A percentile compares a stretch with the other conserved stretches of the same genome.
Conservation (phyloP, 208 protist genomes). For the Trypanosoma cruzi region DNA sequence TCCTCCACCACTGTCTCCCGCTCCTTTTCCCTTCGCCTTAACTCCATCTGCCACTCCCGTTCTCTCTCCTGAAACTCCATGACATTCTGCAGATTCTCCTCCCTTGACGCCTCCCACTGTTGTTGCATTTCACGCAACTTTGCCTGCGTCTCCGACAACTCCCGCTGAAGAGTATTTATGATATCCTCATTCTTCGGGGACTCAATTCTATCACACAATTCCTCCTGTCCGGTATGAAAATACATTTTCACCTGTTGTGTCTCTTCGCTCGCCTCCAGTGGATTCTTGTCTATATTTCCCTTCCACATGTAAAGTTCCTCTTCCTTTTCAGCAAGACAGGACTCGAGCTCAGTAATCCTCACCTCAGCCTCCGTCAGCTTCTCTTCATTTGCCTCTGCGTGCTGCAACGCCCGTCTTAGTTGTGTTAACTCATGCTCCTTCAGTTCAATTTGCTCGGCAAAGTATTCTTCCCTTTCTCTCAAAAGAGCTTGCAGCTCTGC, state of each 20-base stretch:
- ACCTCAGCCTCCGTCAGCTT: constrained; percentile 1
- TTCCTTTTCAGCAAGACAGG: constrained; percentile 1
- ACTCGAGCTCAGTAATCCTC: constrained; percentile 10
- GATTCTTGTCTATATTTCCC: not conserved
- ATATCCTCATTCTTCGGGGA: not conserved
- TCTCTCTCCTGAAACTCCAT: constrained; percentile 55
- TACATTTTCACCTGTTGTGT: not conserved
- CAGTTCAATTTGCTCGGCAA: constrained; percentile 11
- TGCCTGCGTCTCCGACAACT: constrained; percentile 10
- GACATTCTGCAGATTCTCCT: constrained; percentile 49
- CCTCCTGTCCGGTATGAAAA: not conserved
- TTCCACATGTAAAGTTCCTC: not conserved
- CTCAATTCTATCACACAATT: not conserved
- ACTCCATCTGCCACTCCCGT: constrained; percentile 47
- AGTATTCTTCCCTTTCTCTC: constrained; percentile 9
- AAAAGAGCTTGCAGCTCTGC: not conserved
- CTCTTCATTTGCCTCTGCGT: not conserved
- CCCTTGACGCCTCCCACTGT: constrained; percentile 33
- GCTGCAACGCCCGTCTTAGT: constrained; percentile 3
- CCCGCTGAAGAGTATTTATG: constrained; percentile 3
- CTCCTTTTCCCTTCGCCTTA: constrained; percentile 23
- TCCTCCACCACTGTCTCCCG: not conserved
- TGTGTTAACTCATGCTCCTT: constrained; percentile 14
- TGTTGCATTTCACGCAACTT: constrained; percentile 8
- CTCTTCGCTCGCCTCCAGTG: not conserved